Base-by-base conservation (phyloP, 495 filamentous ascomycete species). In the Xylaria longipes region DNA sequence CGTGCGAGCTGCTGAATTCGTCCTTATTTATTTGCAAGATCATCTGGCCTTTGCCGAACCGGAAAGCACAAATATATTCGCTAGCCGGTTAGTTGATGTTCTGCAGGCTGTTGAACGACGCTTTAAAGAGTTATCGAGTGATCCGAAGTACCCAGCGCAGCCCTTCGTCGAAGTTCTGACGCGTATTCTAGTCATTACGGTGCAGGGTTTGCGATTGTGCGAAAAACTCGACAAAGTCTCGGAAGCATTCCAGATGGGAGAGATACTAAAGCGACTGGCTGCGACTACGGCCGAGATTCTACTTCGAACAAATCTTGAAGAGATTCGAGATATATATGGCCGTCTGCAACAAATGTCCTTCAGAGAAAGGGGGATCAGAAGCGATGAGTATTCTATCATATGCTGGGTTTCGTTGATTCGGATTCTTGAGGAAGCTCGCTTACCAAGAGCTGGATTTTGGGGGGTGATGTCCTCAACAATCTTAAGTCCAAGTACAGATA, bases 361-460 rank as follows among this genome's bases (percentile, higher is more conserved):
- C 48, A 83, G 89, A 25, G 93, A 95, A 65, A 84, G 80, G 46
- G 94, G 92, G 0, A 91, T 97, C 65, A 84, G 84, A 31, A 82
- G 87, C 17, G 84, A 89, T 14, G 83, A 89, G 33, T 82, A 84
- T 57, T 71, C 84, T 3, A 83, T 90, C 33, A 89, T 94, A 71
- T 86, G 88, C 46, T 91, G 93, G 80, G 87, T 95, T 41, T 80
- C 94, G 64, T 74, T 89, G 8, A 87, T 90, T 58, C 87, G 92
- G 60, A 80, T 91, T 0, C 79, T 94, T 12, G 81, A 84, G 43
- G 82, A 80, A 39, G 84, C 81, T 43, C 70, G 75, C 20, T 83
- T 86, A 39, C 83, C 82, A 15, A 80, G 81, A 37, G 73, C 75
- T 22, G 78, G 76, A 5, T 94, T 90, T 72, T 95, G 86, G 88